Evolutionary conservation across 1,284 basidiomycete genomes (phyloP).

Genomic region (Trichosporon inkin): DNA sequence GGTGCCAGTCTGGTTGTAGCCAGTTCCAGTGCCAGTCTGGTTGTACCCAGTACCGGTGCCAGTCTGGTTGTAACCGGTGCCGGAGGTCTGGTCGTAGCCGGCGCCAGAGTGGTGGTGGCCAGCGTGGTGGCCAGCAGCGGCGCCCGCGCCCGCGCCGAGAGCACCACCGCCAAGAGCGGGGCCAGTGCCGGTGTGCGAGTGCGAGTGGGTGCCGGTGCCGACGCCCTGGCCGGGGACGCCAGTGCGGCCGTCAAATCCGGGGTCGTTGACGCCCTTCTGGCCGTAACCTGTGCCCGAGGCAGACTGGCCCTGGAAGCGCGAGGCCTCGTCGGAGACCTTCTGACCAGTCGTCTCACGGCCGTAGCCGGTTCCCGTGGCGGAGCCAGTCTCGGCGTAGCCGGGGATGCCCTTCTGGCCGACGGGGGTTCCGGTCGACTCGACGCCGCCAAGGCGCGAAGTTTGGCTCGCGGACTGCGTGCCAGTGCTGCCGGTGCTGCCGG

Average conservation of each 20-base stretch:
- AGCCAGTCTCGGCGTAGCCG: too few species aligned
- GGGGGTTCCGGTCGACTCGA: too few species aligned
- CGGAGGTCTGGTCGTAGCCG: too few species aligned
- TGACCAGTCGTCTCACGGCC: neutral
- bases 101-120: neutral
- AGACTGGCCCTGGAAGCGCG: neutral
- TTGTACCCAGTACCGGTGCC: too few species aligned
- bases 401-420: too few species aligned
- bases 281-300: neutral
- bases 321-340: constrained; percentile 3
- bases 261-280: neutral
- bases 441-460: too few species aligned
- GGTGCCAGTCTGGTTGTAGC: neutral
- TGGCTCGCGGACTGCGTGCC: too few species aligned
- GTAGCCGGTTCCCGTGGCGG: too few species aligned
- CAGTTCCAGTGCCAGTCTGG: neutral
- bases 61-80: too few species aligned
- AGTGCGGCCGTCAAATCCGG: neutral
- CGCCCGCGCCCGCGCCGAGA: neutral
- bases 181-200: neutral
- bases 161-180: neutral
- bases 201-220: too few species aligned
- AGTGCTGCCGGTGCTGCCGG: too few species aligned
- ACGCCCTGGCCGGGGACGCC: neutral
- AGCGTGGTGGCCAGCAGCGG: neutral